These are phyloP conservation scores for Dendryphion nanum DNA, from an alignment of 2,329 filamentous ascomycete species.

Conservation along the genomic window DNA sequence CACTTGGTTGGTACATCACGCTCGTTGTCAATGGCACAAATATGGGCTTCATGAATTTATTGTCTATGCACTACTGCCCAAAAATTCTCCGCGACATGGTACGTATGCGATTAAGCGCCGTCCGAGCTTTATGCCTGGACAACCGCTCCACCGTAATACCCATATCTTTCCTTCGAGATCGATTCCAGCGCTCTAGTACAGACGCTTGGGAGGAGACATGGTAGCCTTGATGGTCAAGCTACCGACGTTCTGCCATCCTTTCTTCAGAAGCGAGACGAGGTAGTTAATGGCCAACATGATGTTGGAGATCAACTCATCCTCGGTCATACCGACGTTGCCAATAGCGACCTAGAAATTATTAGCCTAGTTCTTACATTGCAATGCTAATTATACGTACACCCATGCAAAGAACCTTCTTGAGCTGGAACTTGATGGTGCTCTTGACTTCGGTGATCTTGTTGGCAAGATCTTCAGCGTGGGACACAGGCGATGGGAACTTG, in stretches of 20 bases:
- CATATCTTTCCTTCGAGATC: no score
- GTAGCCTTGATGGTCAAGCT: conserved; percentile 99
- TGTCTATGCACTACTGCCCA: no score
- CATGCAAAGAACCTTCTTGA: conserved; percentile 99
- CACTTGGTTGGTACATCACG: no score
- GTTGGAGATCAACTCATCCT: conserved; percentile 96
- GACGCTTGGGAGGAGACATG: conserved; percentile 97
- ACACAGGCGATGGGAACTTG: conserved; percentile 99
- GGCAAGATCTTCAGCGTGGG: conserved; percentile 89
- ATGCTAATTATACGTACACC: no score
- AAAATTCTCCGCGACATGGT: no score
- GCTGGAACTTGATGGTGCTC: conserved; percentile 99
- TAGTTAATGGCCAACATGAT: conserved; percentile 99
- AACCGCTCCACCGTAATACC: no score
- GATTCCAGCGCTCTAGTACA: conserved; percentile 73
- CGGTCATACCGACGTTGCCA: conserved; percentile 95
- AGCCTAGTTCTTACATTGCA: no score
- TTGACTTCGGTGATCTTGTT: conserved; percentile 99
- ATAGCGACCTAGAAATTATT: no score
- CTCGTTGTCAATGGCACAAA: no score
- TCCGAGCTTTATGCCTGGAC: no score
- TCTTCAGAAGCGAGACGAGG: conserved; percentile 98
- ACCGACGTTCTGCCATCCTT: conserved; percentile 99
- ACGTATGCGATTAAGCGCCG: no score
- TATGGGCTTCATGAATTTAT: no score